Evolutionary conservation across 192 early-diverging fungal genomes (phyloP), one percentile per base, ranked within the genome.

Genomic region (Coemansia sp.): DNA sequence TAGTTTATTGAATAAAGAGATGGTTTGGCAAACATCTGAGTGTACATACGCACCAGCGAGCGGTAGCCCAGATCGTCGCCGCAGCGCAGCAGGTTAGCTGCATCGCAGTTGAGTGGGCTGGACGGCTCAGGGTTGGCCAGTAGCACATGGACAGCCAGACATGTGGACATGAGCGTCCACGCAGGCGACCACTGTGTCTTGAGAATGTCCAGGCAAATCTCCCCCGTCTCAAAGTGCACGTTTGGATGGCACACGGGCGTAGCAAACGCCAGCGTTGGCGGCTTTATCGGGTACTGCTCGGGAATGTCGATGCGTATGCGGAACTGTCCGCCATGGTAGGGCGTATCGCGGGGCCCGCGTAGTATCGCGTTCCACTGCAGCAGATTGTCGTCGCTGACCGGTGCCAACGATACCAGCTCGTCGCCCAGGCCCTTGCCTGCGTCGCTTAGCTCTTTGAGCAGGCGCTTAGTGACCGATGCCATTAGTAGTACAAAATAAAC

Each of bases 121-220:
- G 86, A 84, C 16, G 93, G 90, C 67, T 92, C 93, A 13, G 95
- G 95, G 48, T 84, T 82, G 42, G 83, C 83, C n/a, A 98, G 68
- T 33, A 98, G 80, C 23, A 90, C 80, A 19, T 82, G 83, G 21
- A 98, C 87, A 30, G 94, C 94, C 30, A 91, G 58, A 53, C 90
- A 86, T 0, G 90, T 85, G 5, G 92, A 90, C 33, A 89, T 74
- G 15, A 98, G 82, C 31, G 93, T 97, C 93, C 93, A 98, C 14
- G 92, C 88, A 9, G 96, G 96, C 35, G 89, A 88, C 96, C 96
- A 98, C 50, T 87, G 88, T 21, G 89, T 80, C 58, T 93, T 94
- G 35, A 98, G 80, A 33, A 98, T 84, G 78, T 98, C 96, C 50
- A 98, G 79, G 54, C 96, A 98, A 51, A 98, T 97, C 67, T 97